Percentiles rank a stretch among this genome's conserved stretches.
phyloP scores from a whole-genome alignment of 805 yeast genomes.

The Monosporozyma aerobia region DNA sequence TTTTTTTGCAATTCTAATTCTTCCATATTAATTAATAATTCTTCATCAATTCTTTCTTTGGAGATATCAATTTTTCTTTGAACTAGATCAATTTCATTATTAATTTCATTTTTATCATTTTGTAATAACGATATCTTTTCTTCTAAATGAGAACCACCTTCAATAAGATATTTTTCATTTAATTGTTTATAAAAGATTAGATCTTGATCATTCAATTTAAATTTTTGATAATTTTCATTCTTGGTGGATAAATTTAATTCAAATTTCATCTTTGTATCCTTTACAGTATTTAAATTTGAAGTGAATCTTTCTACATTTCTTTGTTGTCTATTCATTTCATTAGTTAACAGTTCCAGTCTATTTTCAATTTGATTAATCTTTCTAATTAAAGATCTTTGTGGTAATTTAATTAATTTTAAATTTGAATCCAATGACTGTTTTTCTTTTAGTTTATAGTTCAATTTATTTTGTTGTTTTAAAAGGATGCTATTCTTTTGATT shows the following conservation, averaged over 20 bases:
- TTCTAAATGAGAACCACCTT: slow-evolving; percentile 50
- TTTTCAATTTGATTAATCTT: slow-evolving; percentile 40
- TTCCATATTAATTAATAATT: slow-evolving; percentile 28
- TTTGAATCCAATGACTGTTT: slow-evolving; percentile 38
- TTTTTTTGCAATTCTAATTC: slow-evolving; percentile 26
- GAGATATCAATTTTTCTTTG: slow-evolving; percentile 31
- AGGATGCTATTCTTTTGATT: slow-evolving; percentile 38
- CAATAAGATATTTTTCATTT: slow-evolving; percentile 46
- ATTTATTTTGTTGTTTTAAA: slow-evolving; percentile 25
- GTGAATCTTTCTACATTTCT: slow-evolving; percentile 34
- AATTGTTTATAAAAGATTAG: slow-evolving; percentile 48
- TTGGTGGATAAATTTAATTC: slow-evolving; percentile 24
- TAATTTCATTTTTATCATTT: slow-evolving; percentile 38
- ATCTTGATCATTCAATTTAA: slow-evolving; percentile 40
- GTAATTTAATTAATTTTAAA: slow-evolving; percentile 55
- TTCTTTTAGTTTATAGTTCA: slow-evolving; percentile 31
- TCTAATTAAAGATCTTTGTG: slow-evolving; percentile 38
- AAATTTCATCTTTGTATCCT: slow-evolving; percentile 33
- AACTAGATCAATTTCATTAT: slow-evolving; percentile 32
- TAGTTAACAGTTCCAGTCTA: slow-evolving; percentile 40
- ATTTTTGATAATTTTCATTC: slow-evolving; percentile 24
- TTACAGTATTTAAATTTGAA: slow-evolving; percentile 40
- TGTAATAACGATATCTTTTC: slow-evolving; percentile 36
- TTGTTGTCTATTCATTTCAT: slow-evolving; percentile 47
- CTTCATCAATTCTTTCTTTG: slow-evolving; percentile 27